Percentiles rank a stretch among this genome's conserved stretches.
Conservation (phyloP, 2,329 filamentous ascomycete species). For the Fusarium zealandicum region DNA sequence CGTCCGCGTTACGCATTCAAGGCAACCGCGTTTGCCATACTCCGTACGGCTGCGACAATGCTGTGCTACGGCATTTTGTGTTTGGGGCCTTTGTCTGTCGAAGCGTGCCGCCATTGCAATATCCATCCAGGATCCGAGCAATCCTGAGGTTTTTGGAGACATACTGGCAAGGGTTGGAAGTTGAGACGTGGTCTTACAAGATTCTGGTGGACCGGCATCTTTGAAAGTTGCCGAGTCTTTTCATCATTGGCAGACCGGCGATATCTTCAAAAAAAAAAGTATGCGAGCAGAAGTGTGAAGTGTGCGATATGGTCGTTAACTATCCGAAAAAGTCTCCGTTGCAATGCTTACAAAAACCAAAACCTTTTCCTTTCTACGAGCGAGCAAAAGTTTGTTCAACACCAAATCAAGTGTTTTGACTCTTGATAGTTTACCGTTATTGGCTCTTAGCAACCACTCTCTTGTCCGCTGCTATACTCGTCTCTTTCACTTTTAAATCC, state of each 20-base stretch:
- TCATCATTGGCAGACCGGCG: conserved; percentile 10
- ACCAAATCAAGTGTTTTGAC: conserved; percentile 4
- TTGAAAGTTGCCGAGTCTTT: conserved; percentile 22
- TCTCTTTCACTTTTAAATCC: conserved; percentile 11
- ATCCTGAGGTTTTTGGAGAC: neutral
- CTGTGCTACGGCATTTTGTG: conserved; percentile 8
- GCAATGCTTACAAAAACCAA: conserved; percentile 28
- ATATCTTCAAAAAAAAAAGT: conserved; percentile 26
- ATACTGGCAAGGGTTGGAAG: neutral
- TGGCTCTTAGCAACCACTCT: conserved; percentile 7
- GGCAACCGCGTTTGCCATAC: conserved; percentile 44
- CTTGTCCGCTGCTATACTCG: conserved; percentile 17
- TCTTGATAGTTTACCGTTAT: conserved; percentile 7
- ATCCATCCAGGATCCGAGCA: neutral
- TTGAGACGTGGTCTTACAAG: neutral
- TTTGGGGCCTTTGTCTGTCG: neutral
- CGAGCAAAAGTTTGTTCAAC: conserved; percentile 8
- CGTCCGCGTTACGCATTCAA: conserved; percentile 35
- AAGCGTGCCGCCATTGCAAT: neutral
- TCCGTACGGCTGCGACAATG: conserved; percentile 15
- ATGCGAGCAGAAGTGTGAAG: conserved; percentile 22
- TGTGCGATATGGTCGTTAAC: conserved; percentile 22
- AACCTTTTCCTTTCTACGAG: neutral
- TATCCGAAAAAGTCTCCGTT: conserved; percentile 47
- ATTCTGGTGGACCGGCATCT: neutral